Conservation (phyloP, 306 rosid genomes). For the Oemleria cerasiformis region DNA sequence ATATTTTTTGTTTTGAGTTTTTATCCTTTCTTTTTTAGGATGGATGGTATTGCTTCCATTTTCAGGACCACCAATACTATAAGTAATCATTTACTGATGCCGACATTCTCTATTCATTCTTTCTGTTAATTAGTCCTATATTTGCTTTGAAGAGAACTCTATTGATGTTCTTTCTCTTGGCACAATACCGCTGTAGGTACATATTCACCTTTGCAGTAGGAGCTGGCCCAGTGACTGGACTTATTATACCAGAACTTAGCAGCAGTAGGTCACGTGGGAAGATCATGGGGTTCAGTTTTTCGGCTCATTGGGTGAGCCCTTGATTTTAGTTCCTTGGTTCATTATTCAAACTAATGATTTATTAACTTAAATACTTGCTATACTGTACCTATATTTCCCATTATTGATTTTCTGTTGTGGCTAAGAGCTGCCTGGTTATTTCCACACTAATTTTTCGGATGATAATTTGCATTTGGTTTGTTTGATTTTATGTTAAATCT, state of each 20-base stretch:
- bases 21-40: neutral
- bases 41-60: neutral
- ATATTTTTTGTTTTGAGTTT: neutral
- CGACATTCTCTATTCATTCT: neutral
- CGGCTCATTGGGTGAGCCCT: conserved; percentile 74
- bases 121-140: neutral
- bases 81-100: neutral
- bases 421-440: neutral
- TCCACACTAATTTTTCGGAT: neutral
- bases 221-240: conserved; percentile 91
- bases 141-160: neutral
- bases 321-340: neutral
- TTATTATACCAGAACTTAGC: conserved; percentile 88
- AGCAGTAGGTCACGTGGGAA: conserved; percentile 80
- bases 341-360: neutral
- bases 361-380: neutral
- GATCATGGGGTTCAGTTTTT: conserved; percentile 84
- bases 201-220: conserved; percentile 81
- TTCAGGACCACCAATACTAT: neutral
- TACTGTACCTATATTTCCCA: neutral
- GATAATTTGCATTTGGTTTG: neutral
- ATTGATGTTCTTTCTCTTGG: conserved; percentile 10
- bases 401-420: neutral
- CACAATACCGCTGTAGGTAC: conserved; percentile 45
- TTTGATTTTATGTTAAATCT: neutral